These are phyloP conservation scores for Rhizopogon vesiculosus DNA, from an alignment of 768 basidiomycete species.

Conservation along the genomic window DNA sequence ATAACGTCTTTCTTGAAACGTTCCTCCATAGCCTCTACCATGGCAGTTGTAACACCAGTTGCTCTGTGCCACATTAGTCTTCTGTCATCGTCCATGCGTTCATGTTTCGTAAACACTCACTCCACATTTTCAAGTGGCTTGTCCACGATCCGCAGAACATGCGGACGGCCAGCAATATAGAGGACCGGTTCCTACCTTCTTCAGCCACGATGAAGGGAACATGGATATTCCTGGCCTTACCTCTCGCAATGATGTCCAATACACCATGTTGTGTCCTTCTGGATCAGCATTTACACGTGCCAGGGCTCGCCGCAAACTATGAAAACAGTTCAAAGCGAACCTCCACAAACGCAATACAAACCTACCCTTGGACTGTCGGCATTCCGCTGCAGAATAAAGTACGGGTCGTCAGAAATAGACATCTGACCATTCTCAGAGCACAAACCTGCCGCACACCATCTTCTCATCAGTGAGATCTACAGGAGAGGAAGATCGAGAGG, in stretches of 20 bases:
- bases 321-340: not conserved
- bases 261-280: constrained; percentile 67
- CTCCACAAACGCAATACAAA: constrained; percentile 1
- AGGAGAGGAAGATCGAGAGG: constrained; percentile 22
- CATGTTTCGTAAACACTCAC: constrained; percentile 38
- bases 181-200: constrained; percentile 79
- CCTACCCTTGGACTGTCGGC: constrained; percentile 87
- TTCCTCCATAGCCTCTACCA: constrained; percentile 90
- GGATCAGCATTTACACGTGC: constrained; percentile 76
- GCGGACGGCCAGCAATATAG: constrained; percentile 81
- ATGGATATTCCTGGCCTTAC: constrained; percentile 30
- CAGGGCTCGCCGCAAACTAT: constrained; percentile 74
- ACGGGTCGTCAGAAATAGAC: constrained; percentile 11
- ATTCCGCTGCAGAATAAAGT: constrained; percentile 62
- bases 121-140: constrained; percentile 93
- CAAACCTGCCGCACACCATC: constrained; percentile 76
- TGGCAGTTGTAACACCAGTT: constrained; percentile 85
- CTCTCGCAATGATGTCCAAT: constrained; percentile 96
- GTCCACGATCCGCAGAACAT: constrained; percentile 85
- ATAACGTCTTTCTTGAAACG: constrained; percentile 86
- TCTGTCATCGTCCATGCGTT: not conserved
- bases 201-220: not conserved
- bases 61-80: constrained; percentile 45
- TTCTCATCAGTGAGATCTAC: constrained; percentile 38
- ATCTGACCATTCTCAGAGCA: not conserved